Evolutionary conservation across 108 stramenopile genomes (phyloP).

Genomic region (Craspedostauros australis): DNA sequence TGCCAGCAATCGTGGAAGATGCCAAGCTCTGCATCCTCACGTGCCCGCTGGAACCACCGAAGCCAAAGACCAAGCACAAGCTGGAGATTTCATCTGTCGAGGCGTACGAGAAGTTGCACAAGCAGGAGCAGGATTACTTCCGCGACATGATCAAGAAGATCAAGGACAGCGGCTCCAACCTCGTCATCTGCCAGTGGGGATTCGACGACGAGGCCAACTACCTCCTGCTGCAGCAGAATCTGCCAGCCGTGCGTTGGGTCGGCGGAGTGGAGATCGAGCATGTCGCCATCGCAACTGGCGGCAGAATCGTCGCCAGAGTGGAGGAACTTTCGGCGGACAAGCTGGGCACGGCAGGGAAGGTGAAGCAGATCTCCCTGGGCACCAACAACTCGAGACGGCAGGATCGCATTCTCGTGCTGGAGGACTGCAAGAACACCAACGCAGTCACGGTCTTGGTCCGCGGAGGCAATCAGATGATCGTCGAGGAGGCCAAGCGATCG

Average conservation of each 20-base stretch:
- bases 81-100: conserved; percentile 94
- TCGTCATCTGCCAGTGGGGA: conserved; percentile 99
- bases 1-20: conserved; percentile 88
- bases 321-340: conserved; percentile 90
- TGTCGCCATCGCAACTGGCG: conserved; percentile 99
- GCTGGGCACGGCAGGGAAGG: conserved; percentile 89
- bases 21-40: conserved; percentile 96
- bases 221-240: conserved; percentile 87
- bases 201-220: conserved; percentile 99
- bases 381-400: conserved; percentile 75
- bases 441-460: conserved; percentile 97
- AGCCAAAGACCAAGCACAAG: conserved; percentile 99
- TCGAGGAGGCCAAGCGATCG: conserved; percentile 99
- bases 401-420: conserved; percentile 94
- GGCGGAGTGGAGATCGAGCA: conserved; percentile 99
- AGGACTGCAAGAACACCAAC: conserved; percentile 93
- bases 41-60: conserved; percentile 99
- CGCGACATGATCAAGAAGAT: conserved; percentile 95
- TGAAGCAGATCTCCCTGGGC: conserved; percentile 94
- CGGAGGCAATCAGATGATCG: conserved; percentile 99
- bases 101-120: conserved; percentile 91
- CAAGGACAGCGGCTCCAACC: conserved; percentile 96
- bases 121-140: conserved; percentile 97
- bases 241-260: conserved; percentile 96
- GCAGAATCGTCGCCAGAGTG: conserved; percentile 97